Evolutionary conservation across 768 basidiomycete species (phyloP), one percentile per base, ranked within the genome.

Genomic region (Pisolithus microcarpus): DNA sequence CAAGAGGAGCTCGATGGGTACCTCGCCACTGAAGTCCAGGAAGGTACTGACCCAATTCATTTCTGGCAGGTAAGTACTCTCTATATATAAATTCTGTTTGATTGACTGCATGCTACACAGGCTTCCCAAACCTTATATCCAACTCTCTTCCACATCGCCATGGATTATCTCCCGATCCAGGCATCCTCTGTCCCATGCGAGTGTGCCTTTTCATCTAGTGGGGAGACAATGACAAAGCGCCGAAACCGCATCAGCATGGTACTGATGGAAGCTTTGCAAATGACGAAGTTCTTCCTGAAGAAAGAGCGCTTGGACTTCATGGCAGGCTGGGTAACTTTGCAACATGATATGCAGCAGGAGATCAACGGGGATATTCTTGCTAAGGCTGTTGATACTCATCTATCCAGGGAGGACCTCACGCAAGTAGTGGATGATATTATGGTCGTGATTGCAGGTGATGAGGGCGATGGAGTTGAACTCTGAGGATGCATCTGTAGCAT

Each of bases 241-340:
- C 26, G 38, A 15, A 52, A 42, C 34, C 18, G 26, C 26, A 39
- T 49, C 40, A 45, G 30, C 16, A 28, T 36, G 1, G 19, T 26
- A 7, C 28, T 54, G 30, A 19, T 54, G 26, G 52, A 54, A 34
- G 48, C 48, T 15, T 38, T 54, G 16, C 68, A 70, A 52, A 52
- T 70, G 11, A n/a, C 45, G 10, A 51, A 50, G 36, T 34, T 51
- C 24, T 38, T 26, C 3, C 50, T 51, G 18, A 51, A 51, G 43
- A 51, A 51, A 38, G 50, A 51, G 21, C 1, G 21, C 18, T 26
- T 51, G 11, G 34, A 51, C 26, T 51, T 51, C 30, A 38, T 36
- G 24, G 11, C 30, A 26, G 34, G 40, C 8, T 51, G 40, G 42
- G 24, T 13, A 11, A 36, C 30, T n/a, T 45, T 42, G 11, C 50